Conservation (phyloP, 192 early-diverging fungal genomes). For the Allomyces macrogynus region DNA sequence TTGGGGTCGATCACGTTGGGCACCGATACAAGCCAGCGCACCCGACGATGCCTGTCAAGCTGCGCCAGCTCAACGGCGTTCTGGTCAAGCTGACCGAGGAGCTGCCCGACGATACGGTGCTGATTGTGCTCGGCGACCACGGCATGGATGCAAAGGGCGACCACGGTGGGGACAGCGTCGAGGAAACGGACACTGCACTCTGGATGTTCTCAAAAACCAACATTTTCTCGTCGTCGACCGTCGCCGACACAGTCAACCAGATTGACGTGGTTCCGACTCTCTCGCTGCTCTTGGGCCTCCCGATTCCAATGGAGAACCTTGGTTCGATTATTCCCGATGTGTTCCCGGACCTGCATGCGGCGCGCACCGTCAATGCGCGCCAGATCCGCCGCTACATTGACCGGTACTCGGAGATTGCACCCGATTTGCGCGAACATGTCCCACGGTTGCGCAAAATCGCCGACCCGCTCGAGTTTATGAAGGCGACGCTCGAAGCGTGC, state of each 20-base stretch:
- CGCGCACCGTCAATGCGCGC: conserved; percentile 39
- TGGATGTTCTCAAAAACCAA: conserved; percentile 52
- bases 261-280: conserved; percentile 83
- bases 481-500: conserved; percentile 41
- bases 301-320: conserved; percentile 84
- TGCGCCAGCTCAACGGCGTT: conserved; percentile 65
- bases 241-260: conserved; percentile 38
- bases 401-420: too few relatives aligned
- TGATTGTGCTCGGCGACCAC: conserved; percentile 89
- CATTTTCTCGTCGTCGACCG: neutral
- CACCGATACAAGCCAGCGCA: conserved; percentile 77
- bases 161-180: conserved; percentile 85
- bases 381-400: conserved; percentile 45
- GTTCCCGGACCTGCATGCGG: conserved; percentile 29
- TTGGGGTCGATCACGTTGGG: conserved; percentile 93
- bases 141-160: conserved; percentile 92
- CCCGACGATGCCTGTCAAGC: conserved; percentile 64
- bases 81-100: conserved; percentile 38
- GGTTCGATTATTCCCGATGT: conserved; percentile 75
- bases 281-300: conserved; percentile 52
- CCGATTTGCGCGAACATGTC: too few relatives aligned
- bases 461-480: conserved; percentile 24
- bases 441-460: conserved; percentile 1
- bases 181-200: conserved; percentile 68
- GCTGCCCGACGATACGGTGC: conserved; percentile 55